Base-by-base conservation (phyloP, 2,329 filamentous ascomycete genomes). In the Sphaceloma murrayae region DNA sequence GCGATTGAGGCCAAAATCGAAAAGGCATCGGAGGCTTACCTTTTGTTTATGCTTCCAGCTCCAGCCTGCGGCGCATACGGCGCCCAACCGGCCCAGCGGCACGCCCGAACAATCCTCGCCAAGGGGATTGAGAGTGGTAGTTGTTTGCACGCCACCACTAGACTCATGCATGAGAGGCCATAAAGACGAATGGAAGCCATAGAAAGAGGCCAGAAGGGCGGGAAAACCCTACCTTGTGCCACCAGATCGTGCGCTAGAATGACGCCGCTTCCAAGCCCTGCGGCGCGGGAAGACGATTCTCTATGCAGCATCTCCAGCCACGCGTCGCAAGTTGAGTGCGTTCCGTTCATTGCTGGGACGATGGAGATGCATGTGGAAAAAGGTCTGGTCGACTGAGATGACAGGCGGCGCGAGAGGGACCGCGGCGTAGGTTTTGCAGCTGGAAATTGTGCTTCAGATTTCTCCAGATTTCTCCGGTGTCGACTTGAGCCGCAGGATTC, bases 221-320 rank as follows among this genome's bases (percentile, higher is more conserved):
- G 11, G 14, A 39, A 24, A 26, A 19, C 36, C 36, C 36, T 40
- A 40, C 21, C 10, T 22, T 13, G 5, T 8, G 36, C 36, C 18
- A 24, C 22, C n/a, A 27, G 36, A 40, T 29, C 22, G 34, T 22
- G 18, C 17, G 34, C 34, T 38, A 24, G 16, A n/a, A 18, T 8
- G 19, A 22, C 22, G 26, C 34, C 34, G 18, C 26, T 38, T 22
- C 32, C 34, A 38, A 24, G 34, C 34, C 34, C 26, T 22, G 19
- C 19, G 34, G 34, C 34, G 10, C 18, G 34, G 18, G n/a, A 38
- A n/a, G 18, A 38, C 26, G 34, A 19, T 9, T 22, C 10, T 5
- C 16, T 22, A 38, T 38, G 18, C 34, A 38, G 34, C 19, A 13
- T 22, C 22, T 38, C 34, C 27, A 40, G 36, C 36, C 36, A 40